Conservation (phyloP, 179 eudicot genomes). For the Silene coronaria region DNA sequence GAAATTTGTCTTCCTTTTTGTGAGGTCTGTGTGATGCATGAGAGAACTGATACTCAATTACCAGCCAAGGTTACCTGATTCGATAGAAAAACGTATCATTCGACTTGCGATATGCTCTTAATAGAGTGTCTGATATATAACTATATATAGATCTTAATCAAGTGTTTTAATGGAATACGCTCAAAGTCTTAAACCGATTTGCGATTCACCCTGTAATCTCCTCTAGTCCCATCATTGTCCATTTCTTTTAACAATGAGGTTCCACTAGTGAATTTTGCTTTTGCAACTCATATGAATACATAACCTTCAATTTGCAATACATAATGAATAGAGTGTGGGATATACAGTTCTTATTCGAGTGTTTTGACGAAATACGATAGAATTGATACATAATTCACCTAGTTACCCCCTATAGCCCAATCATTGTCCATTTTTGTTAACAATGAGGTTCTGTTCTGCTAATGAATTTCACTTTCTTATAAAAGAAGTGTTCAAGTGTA, state of each 20-base stretch:
- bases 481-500: not conserved
- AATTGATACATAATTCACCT: not conserved
- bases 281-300: not conserved
- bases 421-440: not conserved
- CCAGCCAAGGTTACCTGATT: not conserved
- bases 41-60: not conserved
- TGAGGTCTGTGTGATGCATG: not conserved
- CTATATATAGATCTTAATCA: too few relatives aligned
- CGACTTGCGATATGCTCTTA: not conserved
- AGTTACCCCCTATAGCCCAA: not conserved
- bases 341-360: too few relatives aligned
- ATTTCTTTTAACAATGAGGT: constrained; percentile 2
- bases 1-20: not conserved
- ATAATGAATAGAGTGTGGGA: not conserved
- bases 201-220: not conserved
- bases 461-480: not conserved
- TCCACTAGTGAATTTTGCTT: not conserved
- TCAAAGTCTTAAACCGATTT: too few relatives aligned
- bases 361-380: too few relatives aligned
- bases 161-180: too few relatives aligned
- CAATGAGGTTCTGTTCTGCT: constrained; percentile 6
- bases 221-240: not conserved
- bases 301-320: too few relatives aligned
- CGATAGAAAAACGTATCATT: not conserved
- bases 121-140: too few relatives aligned